Evolutionary conservation across 305 asterid species (phyloP).

Genomic region (Ruellia speciosa): DNA sequence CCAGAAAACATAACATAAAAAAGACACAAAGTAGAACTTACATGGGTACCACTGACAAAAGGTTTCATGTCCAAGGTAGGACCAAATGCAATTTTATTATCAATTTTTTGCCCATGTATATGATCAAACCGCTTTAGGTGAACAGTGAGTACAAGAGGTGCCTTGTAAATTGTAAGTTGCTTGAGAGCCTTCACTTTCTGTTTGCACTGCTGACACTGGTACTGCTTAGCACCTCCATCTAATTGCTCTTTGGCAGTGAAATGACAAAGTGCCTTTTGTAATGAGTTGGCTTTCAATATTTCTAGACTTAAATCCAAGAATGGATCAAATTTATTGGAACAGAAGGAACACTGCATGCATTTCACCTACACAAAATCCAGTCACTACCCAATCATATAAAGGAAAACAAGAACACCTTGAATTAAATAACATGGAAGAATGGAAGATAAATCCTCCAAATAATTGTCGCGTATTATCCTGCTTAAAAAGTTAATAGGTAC

Average conservation of each 20-base stretch:
- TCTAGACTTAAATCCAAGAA: constrained; percentile 90
- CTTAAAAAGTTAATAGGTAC: constrained; percentile 29
- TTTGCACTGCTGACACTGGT: constrained; percentile 91
- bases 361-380: constrained; percentile 54
- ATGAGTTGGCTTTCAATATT: constrained; percentile 65
- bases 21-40: constrained; percentile 33
- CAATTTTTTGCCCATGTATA: constrained; percentile 61
- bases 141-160: constrained; percentile 88
- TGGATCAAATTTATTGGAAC: constrained; percentile 89
- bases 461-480: not conserved
- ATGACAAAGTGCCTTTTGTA: constrained; percentile 61
- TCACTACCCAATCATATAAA: constrained; percentile 4
- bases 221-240: constrained; percentile 88
- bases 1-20: not conserved
- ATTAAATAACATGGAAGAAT: not conserved
- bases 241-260: constrained; percentile 80
- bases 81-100: constrained; percentile 51
- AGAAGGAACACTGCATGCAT: constrained; percentile 83
- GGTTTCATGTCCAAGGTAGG: constrained; percentile 79
- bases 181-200: constrained; percentile 89
- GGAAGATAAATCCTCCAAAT: not conserved
- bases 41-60: constrained; percentile 74
- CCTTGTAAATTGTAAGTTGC: constrained; percentile 74
- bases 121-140: constrained; percentile 88
- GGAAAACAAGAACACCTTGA: not conserved